Conservation (phyloP, 768 basidiomycete genomes). For the Collybia mongolica region DNA sequence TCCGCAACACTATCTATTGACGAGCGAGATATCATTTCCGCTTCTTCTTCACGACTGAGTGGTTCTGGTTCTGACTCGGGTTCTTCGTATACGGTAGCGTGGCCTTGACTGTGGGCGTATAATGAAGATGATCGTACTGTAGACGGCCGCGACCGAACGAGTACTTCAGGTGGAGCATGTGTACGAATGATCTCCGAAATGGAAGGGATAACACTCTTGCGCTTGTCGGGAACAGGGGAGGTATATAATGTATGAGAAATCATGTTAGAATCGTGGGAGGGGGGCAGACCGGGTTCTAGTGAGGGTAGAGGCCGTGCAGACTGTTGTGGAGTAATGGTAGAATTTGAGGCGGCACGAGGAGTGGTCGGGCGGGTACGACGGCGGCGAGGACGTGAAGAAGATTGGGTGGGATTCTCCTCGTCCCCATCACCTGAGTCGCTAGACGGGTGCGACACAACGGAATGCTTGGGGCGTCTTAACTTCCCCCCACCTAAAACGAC, state of each 20-base stretch:
- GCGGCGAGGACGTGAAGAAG: constrained; percentile 27
- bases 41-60: constrained; percentile 53
- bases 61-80: constrained; percentile 53
- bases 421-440: constrained; percentile 60
- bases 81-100: constrained; percentile 49
- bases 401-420: constrained; percentile 29
- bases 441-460: constrained; percentile 25
- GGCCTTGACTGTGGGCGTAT: constrained; percentile 46
- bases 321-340: constrained; percentile 5
- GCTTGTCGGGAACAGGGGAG: constrained; percentile 18
- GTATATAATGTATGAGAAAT: constrained; percentile 10
- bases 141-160: constrained; percentile 47
- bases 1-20: constrained; percentile 87
- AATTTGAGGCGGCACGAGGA: constrained; percentile 25
- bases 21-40: constrained; percentile 71
- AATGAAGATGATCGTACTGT: constrained; percentile 44
- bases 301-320: constrained; percentile 15
- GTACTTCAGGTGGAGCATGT: constrained; percentile 63
- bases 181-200: constrained; percentile 88
- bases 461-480: constrained; percentile 28
- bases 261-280: constrained; percentile 5
- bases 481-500: constrained; percentile 61
- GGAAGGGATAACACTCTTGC: constrained; percentile 64
- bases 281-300: constrained; percentile 5
- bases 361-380: constrained; percentile 32